Conservation (phyloP, 805 yeast genomes). For the Yarrowia phangngaensis region DNA sequence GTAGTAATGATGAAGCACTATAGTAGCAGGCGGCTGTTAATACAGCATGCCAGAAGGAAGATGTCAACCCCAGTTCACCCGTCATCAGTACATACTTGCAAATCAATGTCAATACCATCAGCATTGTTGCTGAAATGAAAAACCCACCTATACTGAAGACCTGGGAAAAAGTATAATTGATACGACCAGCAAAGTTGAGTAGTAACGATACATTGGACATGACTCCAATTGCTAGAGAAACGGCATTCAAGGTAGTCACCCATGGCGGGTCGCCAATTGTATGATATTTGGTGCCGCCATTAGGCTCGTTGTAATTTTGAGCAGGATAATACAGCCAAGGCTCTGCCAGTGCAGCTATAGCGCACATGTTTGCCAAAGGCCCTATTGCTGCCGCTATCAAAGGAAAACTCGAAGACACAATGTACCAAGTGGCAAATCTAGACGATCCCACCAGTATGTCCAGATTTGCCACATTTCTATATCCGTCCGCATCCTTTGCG, state of each 20-base stretch:
- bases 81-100: slow-evolving; percentile 38
- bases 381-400: slow-evolving; percentile 73
- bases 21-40: slow-evolving; percentile 62
- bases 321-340: slow-evolving; percentile 48
- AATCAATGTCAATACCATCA: slow-evolving; percentile 49
- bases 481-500: slow-evolving; percentile 22
- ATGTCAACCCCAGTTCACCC: slow-evolving; percentile 28
- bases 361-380: slow-evolving; percentile 70
- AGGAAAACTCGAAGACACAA: slow-evolving; percentile 66
- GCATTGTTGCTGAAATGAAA: slow-evolving; percentile 53
- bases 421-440: slow-evolving; percentile 50
- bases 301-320: background rate
- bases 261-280: slow-evolving; percentile 40
- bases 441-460: slow-evolving; percentile 26
- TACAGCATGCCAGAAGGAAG: slow-evolving; percentile 65
- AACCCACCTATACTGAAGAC: slow-evolving; percentile 59
- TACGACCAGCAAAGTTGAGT: slow-evolving; percentile 60
- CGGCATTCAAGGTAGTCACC: slow-evolving; percentile 54
- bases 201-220: slow-evolving; percentile 63
- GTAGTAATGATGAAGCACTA: slow-evolving; percentile 51
- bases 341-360: slow-evolving; percentile 66
- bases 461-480: slow-evolving; percentile 3
- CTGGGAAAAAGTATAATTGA: slow-evolving; percentile 61
- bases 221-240: slow-evolving; percentile 62
- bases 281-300: slow-evolving; percentile 36